Percentiles rank a stretch among this genome's conserved stretches.
Evolutionary conservation across 2,329 filamentous ascomycete species (phyloP).

Genomic region (Alternaria conjuncta): DNA sequence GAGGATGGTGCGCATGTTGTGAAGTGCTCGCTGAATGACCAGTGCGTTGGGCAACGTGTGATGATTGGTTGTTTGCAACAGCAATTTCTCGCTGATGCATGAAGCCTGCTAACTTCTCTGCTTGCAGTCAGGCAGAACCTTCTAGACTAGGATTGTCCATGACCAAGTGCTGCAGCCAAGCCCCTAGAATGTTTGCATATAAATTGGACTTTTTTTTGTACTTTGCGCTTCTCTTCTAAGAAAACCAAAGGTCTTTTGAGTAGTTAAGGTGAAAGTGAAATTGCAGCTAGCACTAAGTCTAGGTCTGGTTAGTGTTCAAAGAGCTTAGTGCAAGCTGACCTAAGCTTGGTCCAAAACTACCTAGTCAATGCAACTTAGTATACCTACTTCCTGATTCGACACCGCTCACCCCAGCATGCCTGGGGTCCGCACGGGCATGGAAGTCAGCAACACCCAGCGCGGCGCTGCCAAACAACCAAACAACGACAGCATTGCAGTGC

Average conservation of each 20-base stretch:
- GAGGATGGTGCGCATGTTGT: not conserved
- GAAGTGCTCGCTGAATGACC: not conserved
- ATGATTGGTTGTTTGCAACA: not conserved
- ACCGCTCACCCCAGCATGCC: not conserved
- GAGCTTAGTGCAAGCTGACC: not conserved
- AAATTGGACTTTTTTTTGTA: too few species aligned
- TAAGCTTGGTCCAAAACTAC: not conserved
- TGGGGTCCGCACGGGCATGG: conserved; percentile 9
- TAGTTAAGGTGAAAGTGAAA: not conserved
- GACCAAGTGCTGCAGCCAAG: not conserved
- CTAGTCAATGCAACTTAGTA: not conserved
- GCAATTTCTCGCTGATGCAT: not conserved
- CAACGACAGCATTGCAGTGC: not conserved
- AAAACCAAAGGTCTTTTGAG: not conserved
- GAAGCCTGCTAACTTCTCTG: not conserved
- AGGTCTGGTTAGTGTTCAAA: not conserved
- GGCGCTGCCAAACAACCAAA: not conserved
- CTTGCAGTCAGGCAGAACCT: not conserved
- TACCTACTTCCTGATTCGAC: not conserved
- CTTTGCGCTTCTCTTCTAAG: not conserved
- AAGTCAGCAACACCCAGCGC: conserved; percentile 8
- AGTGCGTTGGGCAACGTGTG: not conserved
- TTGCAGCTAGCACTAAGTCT: not conserved
- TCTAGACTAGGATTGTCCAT: not conserved
- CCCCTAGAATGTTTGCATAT: not conserved